Percentiles rank a stretch among this genome's conserved stretches.
Conservation (phyloP, 73 alveolate species). For the Blepharisma stoltei region DNA sequence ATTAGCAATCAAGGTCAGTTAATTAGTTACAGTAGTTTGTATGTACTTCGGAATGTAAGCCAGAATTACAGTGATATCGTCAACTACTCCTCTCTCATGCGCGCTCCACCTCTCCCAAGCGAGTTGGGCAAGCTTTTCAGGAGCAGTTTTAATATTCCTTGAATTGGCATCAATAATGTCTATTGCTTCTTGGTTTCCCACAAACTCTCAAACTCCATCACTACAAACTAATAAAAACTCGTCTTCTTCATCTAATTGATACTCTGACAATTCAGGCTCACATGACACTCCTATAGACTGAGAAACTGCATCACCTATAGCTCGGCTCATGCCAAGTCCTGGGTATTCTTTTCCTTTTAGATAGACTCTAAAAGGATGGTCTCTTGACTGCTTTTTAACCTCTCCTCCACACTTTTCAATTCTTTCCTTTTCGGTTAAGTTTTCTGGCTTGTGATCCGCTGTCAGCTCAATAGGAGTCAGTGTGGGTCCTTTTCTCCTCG, state of each 20-base stretch:
- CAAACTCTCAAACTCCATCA: conserved; percentile 41
- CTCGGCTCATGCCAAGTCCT: conserved; percentile 87
- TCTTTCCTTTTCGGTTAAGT: conserved; percentile 74
- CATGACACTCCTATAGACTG: conserved; percentile 73
- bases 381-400: conserved; percentile 68
- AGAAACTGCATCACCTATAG: conserved; percentile 77
- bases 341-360: conserved; percentile 66
- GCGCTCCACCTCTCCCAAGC: conserved; percentile 42
- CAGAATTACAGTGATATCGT: conserved; percentile 30
- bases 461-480: conserved; percentile 62
- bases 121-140: neutral
- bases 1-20: too few relatives aligned
- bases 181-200: neutral
- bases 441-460: conserved; percentile 87
- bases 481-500: neutral
- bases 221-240: conserved; percentile 40
- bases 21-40: too few relatives aligned
- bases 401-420: conserved; percentile 80
- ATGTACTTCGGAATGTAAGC: neutral
- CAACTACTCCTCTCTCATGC: conserved; percentile 52
- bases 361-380: conserved; percentile 53
- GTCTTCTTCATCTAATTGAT: conserved; percentile 46
- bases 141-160: neutral
- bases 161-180: neutral
- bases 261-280: conserved; percentile 72